phyloP scores from a whole-genome alignment of 768 basidiomycete genomes.

The Lactarius quietus region DNA sequence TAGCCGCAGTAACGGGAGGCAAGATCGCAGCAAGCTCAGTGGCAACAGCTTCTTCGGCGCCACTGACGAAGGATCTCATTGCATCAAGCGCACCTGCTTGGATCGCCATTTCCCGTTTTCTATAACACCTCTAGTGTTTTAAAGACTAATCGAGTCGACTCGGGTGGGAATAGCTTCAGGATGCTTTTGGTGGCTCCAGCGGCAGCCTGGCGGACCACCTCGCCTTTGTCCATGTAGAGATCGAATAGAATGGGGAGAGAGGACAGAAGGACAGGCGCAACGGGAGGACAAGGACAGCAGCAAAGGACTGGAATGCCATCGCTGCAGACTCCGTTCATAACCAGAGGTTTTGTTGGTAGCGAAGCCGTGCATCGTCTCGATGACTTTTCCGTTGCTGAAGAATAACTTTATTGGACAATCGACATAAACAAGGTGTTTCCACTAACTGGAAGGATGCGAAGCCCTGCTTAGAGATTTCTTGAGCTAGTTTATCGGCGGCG shows the following conservation, averaged over 20 bases:
- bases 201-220: constrained; percentile 84
- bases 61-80: constrained; percentile 66
- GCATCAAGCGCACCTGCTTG: constrained; percentile 93
- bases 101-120: constrained; percentile 90
- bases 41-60: constrained; percentile 75
- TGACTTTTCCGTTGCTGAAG: constrained; percentile 56
- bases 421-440: constrained; percentile 8
- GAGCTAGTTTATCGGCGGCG: constrained; percentile 76
- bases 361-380: constrained; percentile 62
- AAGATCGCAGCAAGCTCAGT: constrained; percentile 75
- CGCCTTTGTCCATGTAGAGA: constrained; percentile 90
- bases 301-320: constrained; percentile 74
- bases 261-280: constrained; percentile 71
- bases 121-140: constrained; percentile 67
- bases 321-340: constrained; percentile 86
- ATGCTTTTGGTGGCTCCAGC: constrained; percentile 76
- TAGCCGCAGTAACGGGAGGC: constrained; percentile 81
- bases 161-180: constrained; percentile 79
- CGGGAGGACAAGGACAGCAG: constrained; percentile 59
- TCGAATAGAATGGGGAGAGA: constrained; percentile 77
- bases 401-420: constrained; percentile 22
- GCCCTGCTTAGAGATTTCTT: constrained; percentile 62
- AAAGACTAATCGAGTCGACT: constrained; percentile 68
- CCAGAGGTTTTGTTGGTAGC: constrained; percentile 84
- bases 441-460: constrained; percentile 58